Conservation (phyloP, 2,329 filamentous ascomycete genomes). For the Davidsoniella neocaledoniae region DNA sequence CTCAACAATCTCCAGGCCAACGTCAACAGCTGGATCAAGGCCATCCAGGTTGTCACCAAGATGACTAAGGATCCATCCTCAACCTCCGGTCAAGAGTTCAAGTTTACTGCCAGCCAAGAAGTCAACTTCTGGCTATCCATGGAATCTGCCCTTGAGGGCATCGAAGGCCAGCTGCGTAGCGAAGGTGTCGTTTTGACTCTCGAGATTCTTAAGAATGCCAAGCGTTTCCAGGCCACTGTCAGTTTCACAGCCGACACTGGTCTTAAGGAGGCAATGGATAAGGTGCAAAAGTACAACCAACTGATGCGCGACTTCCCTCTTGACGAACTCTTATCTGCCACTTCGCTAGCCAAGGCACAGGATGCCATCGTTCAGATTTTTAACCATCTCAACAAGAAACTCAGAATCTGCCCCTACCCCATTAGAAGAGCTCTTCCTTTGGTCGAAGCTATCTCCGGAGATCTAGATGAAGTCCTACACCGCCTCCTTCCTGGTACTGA, state of each 20-base stretch:
- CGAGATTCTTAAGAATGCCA: conserved; percentile 89
- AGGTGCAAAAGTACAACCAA: conserved; percentile 96
- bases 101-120: conserved; percentile 72
- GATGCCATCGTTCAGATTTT: conserved; percentile 86
- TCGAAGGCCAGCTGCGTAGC: conserved; percentile 74
- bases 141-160: conserved; percentile 82
- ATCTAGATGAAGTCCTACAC: conserved; percentile 76
- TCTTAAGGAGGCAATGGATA: conserved; percentile 86
- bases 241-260: conserved; percentile 95
- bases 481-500: conserved; percentile 70
- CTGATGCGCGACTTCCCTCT: conserved; percentile 96
- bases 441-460: conserved; percentile 92
- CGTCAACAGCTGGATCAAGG: conserved; percentile 97
- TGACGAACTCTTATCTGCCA: conserved; percentile 84
- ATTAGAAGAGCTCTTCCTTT: conserved; percentile 79
- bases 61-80: conserved; percentile 67
- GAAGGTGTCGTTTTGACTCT: conserved; percentile 82
- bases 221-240: conserved; percentile 92
- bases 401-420: conserved; percentile 90
- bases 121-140: conserved; percentile 99
- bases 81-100: conserved; percentile 36
- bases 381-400: conserved; percentile 88
- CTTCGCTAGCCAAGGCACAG: conserved; percentile 71
- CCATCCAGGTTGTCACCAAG: conserved; percentile 91
- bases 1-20: conserved; percentile 86